Base-by-base conservation (phyloP, 192 early-diverging fungal genomes). In the Gorgonomyces haynaldii region DNA sequence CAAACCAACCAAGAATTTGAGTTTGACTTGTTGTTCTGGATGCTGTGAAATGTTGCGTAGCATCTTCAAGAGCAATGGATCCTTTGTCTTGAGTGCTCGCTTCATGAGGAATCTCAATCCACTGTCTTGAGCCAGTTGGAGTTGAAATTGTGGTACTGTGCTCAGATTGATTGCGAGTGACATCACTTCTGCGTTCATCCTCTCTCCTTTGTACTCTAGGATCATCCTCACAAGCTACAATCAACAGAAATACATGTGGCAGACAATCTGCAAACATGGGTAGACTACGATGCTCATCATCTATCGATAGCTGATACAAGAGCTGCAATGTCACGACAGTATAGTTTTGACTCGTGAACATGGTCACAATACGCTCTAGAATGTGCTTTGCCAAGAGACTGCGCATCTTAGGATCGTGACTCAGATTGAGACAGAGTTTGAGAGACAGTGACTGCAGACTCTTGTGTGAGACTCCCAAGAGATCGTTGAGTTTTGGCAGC, bases 21-120 rank as follows among this genome's bases (percentile, higher is more conserved):
- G 56, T 36, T 64, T 64, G 7, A 42, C 41, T 36, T 44, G 45
- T 2, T 50, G 40, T 17, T 58, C 67, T 4, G 21, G n/a, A 24
- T 62, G 64, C 41, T 41, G 37, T 7, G 62, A 48, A 36, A 76
- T 60, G 43, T 65, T 68, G 6, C 69, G 61, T 27, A 72, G 26
- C 72, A 78, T 64, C 49, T 78, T 78, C 10, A 78, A 52, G 24
- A 78, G 36, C 17, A 76, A 47, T 22, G 61, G 54, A 53, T 78
- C 75, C 31, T 59, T 23, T 8, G 72, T 69, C 47, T 76, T 76
- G 19, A 78, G 20, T 4, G 58, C 67, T 12, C 72, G 57, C 52
- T 70, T 65, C 45, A 78, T 41, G 20, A 78, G 50, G 43, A 72
- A 73, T 42, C 64, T 74, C 1, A 76, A 43, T 1, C 74, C 66